Evolutionary conservation across 208 protist species (phyloP).

Genomic region (Crithidia bombi): DNA sequence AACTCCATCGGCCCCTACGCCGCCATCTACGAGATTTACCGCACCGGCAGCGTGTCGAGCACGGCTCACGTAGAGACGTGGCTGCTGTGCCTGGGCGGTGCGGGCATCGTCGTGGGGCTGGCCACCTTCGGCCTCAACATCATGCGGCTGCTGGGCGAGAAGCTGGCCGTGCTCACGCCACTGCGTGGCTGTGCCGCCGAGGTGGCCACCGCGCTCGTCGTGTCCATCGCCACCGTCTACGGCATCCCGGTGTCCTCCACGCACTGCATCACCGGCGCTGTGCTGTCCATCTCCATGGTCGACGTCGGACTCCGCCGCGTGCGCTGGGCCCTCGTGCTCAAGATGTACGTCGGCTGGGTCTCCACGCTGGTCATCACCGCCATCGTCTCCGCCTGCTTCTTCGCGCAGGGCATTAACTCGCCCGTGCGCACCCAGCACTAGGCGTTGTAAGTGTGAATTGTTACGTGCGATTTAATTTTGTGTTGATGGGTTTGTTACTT

Average conservation of each 20-base stretch:
- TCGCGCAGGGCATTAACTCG: constrained; percentile 59
- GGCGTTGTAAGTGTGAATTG: too few species aligned
- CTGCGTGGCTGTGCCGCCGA: constrained; percentile 60
- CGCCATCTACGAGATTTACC: constrained; percentile 68
- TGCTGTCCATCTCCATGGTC: constrained; percentile 66
- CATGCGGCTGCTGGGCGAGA: constrained; percentile 52
- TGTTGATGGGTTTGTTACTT: too few species aligned
- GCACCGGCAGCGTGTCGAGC: constrained; percentile 35
- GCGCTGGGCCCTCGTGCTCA: constrained; percentile 52
- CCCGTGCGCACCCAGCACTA: constrained; percentile 12
- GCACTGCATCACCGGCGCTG: constrained; percentile 82
- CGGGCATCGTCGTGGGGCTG: constrained; percentile 71
- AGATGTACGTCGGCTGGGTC: constrained; percentile 64
- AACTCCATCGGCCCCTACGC: constrained; percentile 67
- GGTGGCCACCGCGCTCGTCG: constrained; percentile 64
- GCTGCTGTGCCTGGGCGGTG: constrained; percentile 65
- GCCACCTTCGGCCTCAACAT: constrained; percentile 66
- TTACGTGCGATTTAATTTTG: too few species aligned
- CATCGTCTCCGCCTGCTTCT: constrained; percentile 55
- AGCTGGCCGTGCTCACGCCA: constrained; percentile 59
- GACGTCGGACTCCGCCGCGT: constrained; percentile 50
- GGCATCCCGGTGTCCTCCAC: constrained; percentile 87
- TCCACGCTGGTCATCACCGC: constrained; percentile 51
- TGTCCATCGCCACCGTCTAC: constrained; percentile 65
- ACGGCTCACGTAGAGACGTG: constrained; percentile 42